Percentiles rank a stretch among this genome's conserved stretches.
Evolutionary conservation across 371 early-diverging fungal genomes (phyloP).

Genomic region (Nematocida displodere): DNA sequence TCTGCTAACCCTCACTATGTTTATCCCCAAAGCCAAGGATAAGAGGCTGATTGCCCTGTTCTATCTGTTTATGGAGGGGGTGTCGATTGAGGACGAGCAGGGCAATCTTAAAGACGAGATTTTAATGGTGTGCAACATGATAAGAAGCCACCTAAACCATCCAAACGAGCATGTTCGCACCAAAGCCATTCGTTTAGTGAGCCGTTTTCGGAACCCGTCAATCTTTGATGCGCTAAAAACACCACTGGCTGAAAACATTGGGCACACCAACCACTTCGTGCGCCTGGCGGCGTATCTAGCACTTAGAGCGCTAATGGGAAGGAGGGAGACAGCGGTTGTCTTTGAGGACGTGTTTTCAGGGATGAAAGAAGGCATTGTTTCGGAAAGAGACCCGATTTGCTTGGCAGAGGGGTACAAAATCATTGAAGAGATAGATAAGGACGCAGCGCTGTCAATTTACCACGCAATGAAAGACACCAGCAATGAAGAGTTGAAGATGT

Average conservation of each 20-base stretch:
- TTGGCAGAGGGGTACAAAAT: conserved; percentile 54
- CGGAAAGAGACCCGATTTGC: conserved; percentile 56
- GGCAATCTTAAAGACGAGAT: conserved; percentile 55
- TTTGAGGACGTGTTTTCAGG: conserved; percentile 35
- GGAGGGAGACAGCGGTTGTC: conserved; percentile 30
- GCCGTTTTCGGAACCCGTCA: conserved; percentile 83
- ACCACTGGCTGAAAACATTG: conserved; percentile 65
- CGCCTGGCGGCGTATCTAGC: conserved; percentile 78
- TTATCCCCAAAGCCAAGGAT: conserved; percentile 41
- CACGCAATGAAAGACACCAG: conserved; percentile 28
- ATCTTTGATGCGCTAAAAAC: conserved; percentile 61
- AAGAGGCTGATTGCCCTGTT: conserved; percentile 62
- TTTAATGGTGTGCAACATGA: conserved; percentile 70
- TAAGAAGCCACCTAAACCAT: conserved; percentile 87
- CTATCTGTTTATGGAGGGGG: conserved; percentile 61
- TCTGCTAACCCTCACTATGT: conserved; percentile 39
- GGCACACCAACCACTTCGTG: conserved; percentile 88
- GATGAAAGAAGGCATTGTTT: conserved; percentile 37
- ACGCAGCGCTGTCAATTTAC: conserved; percentile 6
- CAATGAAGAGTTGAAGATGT: conserved; percentile 32
- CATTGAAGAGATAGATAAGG: conserved; percentile 19
- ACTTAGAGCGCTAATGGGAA: conserved; percentile 66
- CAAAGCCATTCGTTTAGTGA: conserved; percentile 80
- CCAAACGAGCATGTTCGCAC: conserved; percentile 97
- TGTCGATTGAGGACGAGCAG: conserved; percentile 34